A percentile compares a stretch with the other conserved stretches of the same genome.
phyloP scores from a whole-genome alignment of 1,284 basidiomycete species.

The Ganoderma sinense region DNA sequence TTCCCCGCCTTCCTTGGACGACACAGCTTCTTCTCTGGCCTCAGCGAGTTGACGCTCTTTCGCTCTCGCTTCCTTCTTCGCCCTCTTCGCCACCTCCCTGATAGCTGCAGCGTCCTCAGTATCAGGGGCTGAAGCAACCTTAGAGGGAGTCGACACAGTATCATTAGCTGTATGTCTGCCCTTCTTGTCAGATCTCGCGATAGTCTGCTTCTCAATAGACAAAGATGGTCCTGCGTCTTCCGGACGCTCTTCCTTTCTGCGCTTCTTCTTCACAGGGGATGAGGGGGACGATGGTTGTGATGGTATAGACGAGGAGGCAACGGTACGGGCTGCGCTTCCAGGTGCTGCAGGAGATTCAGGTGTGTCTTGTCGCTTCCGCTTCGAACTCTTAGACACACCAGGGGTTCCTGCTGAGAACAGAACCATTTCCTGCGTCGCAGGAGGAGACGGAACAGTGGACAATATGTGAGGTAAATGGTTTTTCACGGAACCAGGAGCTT shows the following conservation, averaged over 20 bases:
- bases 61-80: constrained; percentile 17
- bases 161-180: constrained; percentile 18
- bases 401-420: background rate
- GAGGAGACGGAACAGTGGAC: background rate
- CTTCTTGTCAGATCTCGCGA: constrained; percentile 13
- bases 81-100: constrained; percentile 3
- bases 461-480: background rate
- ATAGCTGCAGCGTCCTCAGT: background rate
- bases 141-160: background rate
- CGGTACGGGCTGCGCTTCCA: background rate
- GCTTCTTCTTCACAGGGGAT: constrained; percentile 24
- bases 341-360: constrained; percentile 1
- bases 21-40: no score
- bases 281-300: constrained; percentile 1
- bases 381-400: constrained; percentile 5
- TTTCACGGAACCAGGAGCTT: background rate
- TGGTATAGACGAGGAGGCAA: background rate
- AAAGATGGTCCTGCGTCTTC: background rate
- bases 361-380: constrained; percentile 25
- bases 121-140: background rate
- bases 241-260: constrained; percentile 18
- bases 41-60: background rate
- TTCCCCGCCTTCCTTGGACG: constrained; percentile 1
- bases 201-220: background rate
- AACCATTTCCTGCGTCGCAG: background rate